phyloP scores from a whole-genome alignment of 768 basidiomycete species.

The Lentinula edodes region DNA sequence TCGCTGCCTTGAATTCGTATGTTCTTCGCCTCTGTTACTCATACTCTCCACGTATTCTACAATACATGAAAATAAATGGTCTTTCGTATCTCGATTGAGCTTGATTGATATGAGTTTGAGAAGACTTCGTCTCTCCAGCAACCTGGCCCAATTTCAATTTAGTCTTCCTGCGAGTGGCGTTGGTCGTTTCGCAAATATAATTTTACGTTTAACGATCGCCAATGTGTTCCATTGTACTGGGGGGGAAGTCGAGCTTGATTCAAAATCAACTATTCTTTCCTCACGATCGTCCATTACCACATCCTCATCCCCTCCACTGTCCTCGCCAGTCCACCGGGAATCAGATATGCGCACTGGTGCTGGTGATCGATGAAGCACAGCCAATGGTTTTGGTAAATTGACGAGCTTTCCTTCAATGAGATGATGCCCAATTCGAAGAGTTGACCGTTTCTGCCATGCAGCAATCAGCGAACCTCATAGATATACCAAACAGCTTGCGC shows the following conservation, averaged over 20 bases:
- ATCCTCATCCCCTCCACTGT: constrained; percentile 6
- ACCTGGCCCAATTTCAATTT: background rate
- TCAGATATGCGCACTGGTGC: background rate
- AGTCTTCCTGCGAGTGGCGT: constrained; percentile 53
- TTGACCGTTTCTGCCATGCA: constrained; percentile 60
- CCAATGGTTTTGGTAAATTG: constrained; percentile 73
- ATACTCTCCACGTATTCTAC: background rate
- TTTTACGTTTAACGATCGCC: constrained; percentile 75
- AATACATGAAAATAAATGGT: background rate
- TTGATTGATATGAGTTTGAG: too few relatives aligned
- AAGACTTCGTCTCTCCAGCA: too few relatives aligned
- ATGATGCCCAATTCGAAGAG: constrained; percentile 81
- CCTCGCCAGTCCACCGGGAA: constrained; percentile 13
- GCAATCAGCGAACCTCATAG: background rate
- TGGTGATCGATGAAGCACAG: constrained; percentile 54
- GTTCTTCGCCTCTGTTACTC: too few relatives aligned
- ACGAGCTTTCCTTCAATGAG: constrained; percentile 84
- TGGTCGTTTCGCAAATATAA: constrained; percentile 78
- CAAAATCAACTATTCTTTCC: constrained; percentile 8
- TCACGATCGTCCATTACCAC: constrained; percentile 7
- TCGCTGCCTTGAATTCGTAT: background rate
- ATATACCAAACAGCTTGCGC: constrained; percentile 12
- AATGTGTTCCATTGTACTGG: constrained; percentile 49
- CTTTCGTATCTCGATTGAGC: too few relatives aligned
- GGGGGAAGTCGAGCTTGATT: constrained; percentile 2